Base-by-base conservation (phyloP, 139 green algal genomes). In the Cymbomonas tetramitiformis region DNA sequence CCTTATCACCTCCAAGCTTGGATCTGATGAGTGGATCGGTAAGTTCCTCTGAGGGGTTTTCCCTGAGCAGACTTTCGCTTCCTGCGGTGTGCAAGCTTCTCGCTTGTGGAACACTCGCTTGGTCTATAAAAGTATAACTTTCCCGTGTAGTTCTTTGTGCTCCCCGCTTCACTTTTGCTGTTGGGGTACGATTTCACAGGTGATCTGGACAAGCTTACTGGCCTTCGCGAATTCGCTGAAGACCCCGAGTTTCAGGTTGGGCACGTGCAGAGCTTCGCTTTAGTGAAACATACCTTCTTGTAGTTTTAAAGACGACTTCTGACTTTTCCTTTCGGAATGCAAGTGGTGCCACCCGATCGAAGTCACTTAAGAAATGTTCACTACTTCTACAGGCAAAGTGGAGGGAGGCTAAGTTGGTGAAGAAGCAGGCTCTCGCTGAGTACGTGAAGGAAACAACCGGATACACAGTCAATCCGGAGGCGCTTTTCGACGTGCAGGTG, bases 351-450 rank as follows among this genome's bases (percentile, higher is more conserved):
- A n/a, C n/a, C n/a, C n/a, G n/a, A n/a, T n/a, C n/a, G n/a, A n/a
- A n/a, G n/a, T n/a, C n/a, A n/a, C n/a, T n/a, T n/a, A n/a, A n/a
- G n/a, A n/a, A n/a, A n/a, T n/a, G n/a, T n/a, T n/a, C n/a, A n/a
- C n/a, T n/a, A n/a, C n/a, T n/a, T n/a, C n/a, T n/a, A n/a, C 55
- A 43, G 26, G 15, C 48, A 19, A 26, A 87, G 71, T 98, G 91
- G 91, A 21, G 26, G 3, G 72, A 38, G 3, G 75, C 93, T 43
- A 98, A 98, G 83, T 54, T 61, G 29, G 34, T 48, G 1, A 79
- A 78, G 67, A 98, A 98, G 83, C 38, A 75, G 38, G 61, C 59
- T 23, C 75, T 92, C n/a, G 82, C 81, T 2, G 62, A 43, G 0
- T 80, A 80, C 36, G 73, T 95, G 51, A 79, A 83, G 65, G 61